Evolutionary conservation across 2,329 filamentous ascomycete species (phyloP).

Genomic region (Cadophora sp.): DNA sequence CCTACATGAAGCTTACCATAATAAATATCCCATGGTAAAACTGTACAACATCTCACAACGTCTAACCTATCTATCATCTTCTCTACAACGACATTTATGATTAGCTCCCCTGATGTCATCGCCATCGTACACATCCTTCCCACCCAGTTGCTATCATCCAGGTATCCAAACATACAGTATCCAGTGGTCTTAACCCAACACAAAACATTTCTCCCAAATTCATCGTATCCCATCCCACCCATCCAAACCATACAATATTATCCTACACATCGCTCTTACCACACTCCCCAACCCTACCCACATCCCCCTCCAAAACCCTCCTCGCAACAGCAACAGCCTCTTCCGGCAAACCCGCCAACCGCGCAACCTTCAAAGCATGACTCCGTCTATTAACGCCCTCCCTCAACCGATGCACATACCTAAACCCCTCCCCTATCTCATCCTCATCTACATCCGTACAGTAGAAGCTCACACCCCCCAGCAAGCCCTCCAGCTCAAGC

Average conservation of each 20-base stretch:
- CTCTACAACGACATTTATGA: too few species aligned
- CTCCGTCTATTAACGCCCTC: slow-evolving; percentile 85
- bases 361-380: slow-evolving; percentile 94
- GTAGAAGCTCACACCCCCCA: slow-evolving; percentile 57
- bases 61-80: too few species aligned
- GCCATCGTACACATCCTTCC: too few species aligned
- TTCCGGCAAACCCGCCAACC: slow-evolving; percentile 81
- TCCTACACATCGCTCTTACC: slow-evolving; percentile 19
- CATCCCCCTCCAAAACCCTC: slow-evolving; percentile 33
- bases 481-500: slow-evolving; percentile 60
- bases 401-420: slow-evolving; percentile 83
- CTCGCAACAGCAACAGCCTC: slow-evolving; percentile 72
- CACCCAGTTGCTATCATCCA: too few species aligned
- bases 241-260: not conserved
- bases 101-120: too few species aligned
- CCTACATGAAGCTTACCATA: too few species aligned
- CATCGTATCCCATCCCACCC: not conserved
- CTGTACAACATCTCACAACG: too few species aligned
- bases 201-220: too few species aligned
- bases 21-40: too few species aligned
- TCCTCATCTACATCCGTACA: slow-evolving; percentile 91
- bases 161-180: too few species aligned
- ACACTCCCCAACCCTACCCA: not conserved
- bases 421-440: slow-evolving; percentile 67
- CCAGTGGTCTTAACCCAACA: too few species aligned